These are phyloP conservation scores for Thelonectria blattea DNA, from an alignment of 2,329 filamentous ascomycete species.

Conservation along the genomic window DNA sequence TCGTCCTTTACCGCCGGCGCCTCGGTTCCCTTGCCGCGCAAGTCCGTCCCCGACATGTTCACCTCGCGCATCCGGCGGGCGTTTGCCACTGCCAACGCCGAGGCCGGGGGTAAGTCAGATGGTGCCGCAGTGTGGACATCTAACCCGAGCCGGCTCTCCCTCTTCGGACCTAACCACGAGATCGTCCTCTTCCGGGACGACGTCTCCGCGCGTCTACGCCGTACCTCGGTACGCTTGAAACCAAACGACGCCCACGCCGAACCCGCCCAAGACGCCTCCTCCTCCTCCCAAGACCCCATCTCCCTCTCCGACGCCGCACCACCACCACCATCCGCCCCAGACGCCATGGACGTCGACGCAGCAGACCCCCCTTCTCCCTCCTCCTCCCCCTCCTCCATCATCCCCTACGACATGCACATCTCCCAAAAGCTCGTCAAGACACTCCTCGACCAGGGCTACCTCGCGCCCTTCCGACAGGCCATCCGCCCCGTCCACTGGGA, in stretches of 20 bases:
- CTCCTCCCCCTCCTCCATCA: no score
- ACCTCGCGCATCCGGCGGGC: conserved; percentile 83
- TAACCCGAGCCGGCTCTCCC: conserved; percentile 80
- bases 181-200: conserved; percentile 89
- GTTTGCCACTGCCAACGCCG: conserved; percentile 79
- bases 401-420: conserved; percentile 59
- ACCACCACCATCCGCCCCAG: conserved; percentile 27
- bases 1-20: conserved; percentile 83
- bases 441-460: conserved; percentile 85
- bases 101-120: conserved; percentile 58
- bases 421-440: conserved; percentile 88
- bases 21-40: conserved; percentile 71
- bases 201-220: conserved; percentile 76
- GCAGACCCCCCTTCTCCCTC: conserved; percentile 41
- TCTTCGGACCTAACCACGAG: conserved; percentile 90
- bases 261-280: conserved; percentile 39
- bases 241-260: conserved; percentile 44
- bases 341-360: conserved; percentile 51
- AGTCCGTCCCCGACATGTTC: conserved; percentile 83
- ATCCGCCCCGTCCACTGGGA: conserved; percentile 90
- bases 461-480: conserved; percentile 84
- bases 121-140: conserved; percentile 81
- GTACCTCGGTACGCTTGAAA: conserved; percentile 76
- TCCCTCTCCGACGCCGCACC: conserved; percentile 14
- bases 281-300: conserved; percentile 22